These are phyloP conservation scores for Boletus bicolor DNA, from an alignment of 768 basidiomycete genomes.

Conservation along the genomic window DNA sequence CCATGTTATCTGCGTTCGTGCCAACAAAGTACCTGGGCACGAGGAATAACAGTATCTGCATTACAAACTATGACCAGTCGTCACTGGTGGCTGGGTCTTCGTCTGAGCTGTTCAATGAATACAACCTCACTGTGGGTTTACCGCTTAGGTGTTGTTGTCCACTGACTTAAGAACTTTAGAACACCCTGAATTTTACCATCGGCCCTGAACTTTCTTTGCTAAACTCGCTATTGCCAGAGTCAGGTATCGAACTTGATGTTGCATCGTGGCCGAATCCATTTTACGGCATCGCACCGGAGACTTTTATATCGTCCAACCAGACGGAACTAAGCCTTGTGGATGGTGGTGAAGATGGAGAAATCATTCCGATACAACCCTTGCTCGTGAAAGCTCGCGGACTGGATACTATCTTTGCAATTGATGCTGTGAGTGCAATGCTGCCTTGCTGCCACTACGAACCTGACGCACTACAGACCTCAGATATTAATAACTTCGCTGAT, in stretches of 20 bases:
- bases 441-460: not conserved
- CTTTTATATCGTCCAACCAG: conserved; percentile 35
- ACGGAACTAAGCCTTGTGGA: conserved; percentile 35
- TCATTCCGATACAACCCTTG: conserved; percentile 49
- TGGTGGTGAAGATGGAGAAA: conserved; percentile 42
- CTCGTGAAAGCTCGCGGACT: conserved; percentile 43
- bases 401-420: conserved; percentile 51
- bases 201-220: conserved; percentile 18
- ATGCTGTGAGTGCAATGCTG: conserved; percentile 29
- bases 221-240: conserved; percentile 23
- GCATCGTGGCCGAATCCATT: conserved; percentile 39
- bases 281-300: conserved; percentile 31
- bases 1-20: conserved; percentile 44
- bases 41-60: conserved; percentile 29
- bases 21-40: conserved; percentile 45
- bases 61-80: conserved; percentile 36
- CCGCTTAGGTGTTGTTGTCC: not conserved
- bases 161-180: conserved; percentile 4
- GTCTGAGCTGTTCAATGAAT: conserved; percentile 33
- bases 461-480: conserved; percentile 8
- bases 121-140: conserved; percentile 27
- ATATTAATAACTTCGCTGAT: conserved; percentile 19
- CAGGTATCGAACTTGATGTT: conserved; percentile 27
- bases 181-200: conserved; percentile 5
- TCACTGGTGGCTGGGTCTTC: conserved; percentile 40